A percentile compares a stretch with the other conserved stretches of the same genome.
These are phyloP conservation scores for Pueraria montana DNA, from an alignment of 306 rosid genomes.

Conservation along the genomic window DNA sequence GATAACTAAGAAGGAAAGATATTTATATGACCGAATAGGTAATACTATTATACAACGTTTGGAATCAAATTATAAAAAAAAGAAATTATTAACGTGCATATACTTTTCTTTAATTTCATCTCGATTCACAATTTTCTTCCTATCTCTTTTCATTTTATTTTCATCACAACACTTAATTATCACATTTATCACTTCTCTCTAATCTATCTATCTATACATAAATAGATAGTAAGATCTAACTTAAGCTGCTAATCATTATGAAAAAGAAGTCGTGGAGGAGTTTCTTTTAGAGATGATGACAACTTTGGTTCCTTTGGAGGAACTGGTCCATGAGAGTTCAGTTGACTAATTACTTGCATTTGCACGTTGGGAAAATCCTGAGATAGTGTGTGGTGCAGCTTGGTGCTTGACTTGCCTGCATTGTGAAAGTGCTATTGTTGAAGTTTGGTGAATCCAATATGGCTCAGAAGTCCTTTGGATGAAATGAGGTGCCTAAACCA, in stretches of 20 bases:
- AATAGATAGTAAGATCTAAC: neutral
- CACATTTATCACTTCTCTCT: too few species aligned
- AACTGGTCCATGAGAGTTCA: too few species aligned
- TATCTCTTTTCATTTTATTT: too few species aligned
- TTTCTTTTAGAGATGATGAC: neutral
- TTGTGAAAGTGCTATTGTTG: neutral
- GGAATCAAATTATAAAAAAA: too few species aligned
- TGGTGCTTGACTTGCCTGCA: neutral
- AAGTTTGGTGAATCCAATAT: neutral
- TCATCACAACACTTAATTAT: too few species aligned
- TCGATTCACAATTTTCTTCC: too few species aligned
- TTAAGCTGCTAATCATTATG: neutral
- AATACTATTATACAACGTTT: too few species aligned
- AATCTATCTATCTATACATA: too few species aligned
- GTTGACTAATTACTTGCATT: neutral
- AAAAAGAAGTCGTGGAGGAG: neutral
- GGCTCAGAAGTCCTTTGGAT: conserved; percentile 2
- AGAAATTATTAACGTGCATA: too few species aligned
- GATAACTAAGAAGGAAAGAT: too few species aligned
- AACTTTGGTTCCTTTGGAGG: neutral
- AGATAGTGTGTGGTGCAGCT: neutral
- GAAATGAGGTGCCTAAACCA: neutral
- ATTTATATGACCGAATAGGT: too few species aligned
- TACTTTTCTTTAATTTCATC: too few species aligned
- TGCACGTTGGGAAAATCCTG: neutral